Conservation (phyloP, 257 asterid species). For the Anisodus acutangulus region DNA sequence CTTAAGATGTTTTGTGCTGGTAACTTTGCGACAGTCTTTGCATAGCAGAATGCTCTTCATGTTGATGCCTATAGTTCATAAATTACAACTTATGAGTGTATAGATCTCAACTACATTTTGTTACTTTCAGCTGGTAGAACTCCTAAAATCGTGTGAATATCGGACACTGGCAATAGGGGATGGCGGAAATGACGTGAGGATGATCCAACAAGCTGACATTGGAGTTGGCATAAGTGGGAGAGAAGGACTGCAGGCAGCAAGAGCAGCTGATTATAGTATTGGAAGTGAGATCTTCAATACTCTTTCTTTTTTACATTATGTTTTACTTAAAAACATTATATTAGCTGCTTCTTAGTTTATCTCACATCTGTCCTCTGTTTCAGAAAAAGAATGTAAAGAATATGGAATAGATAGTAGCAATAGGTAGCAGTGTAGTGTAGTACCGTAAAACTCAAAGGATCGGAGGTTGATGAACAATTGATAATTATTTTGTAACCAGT, state of each 20-base stretch:
- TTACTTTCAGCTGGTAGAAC: slow-evolving; percentile 78
- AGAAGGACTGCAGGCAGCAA: slow-evolving; percentile 99
- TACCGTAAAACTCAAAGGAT: slow-evolving; percentile 12
- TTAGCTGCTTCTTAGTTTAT: background rate
- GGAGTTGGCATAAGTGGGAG: slow-evolving; percentile 99
- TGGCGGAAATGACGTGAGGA: slow-evolving; percentile 99
- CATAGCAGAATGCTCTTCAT: slow-evolving; percentile 4
- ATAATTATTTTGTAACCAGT: background rate
- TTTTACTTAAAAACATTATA: background rate
- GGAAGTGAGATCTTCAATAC: slow-evolving; percentile 71
- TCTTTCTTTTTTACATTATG: background rate
- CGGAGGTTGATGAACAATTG: background rate
- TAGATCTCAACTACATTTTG: slow-evolving; percentile 7
- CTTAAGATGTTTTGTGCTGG: slow-evolving; percentile 2
- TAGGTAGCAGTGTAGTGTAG: slow-evolving; percentile 20
- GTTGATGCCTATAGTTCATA: background rate
- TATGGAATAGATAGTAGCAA: background rate
- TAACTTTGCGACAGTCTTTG: slow-evolving; percentile 3
- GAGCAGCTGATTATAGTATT: slow-evolving; percentile 99
- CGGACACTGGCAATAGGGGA: slow-evolving; percentile 99
- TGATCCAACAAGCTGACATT: slow-evolving; percentile 99
- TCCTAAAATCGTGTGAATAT: slow-evolving; percentile 88
- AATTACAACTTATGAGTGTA: slow-evolving; percentile 17
- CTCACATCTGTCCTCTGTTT: background rate
- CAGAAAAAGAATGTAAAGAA: background rate